Base-by-base conservation (phyloP, 371 early-diverging fungal species). In the Mucor velutinosus region DNA sequence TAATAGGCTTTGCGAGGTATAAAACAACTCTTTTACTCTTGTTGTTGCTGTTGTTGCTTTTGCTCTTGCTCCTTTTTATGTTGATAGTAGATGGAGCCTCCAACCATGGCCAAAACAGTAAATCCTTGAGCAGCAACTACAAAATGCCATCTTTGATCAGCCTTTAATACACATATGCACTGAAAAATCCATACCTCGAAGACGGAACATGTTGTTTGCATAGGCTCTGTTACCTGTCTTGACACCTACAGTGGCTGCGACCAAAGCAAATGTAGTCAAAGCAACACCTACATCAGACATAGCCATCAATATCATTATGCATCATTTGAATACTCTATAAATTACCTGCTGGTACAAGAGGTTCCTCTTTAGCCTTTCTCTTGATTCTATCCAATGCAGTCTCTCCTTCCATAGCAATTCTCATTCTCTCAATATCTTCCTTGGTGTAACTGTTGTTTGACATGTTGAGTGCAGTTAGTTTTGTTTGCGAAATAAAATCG, bases 121-220 rank as follows among this genome's bases (percentile, higher is more conserved):
- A 83, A 80, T 39, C 75, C 72, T 65, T 83, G 83, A 25, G 83
- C 80, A 23, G 81, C 83, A 30, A 83, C 82, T 82, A 66, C 37
- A 37, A 27, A 30, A 59, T 29, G 30, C 15, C 32, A 32, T 39
- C 5, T 10, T 33, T 47, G 29, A 32, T 58, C 37, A 37, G 37
- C 14, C 11, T 37, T 21, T 59, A 17, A 43, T 45, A 23, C 17
- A 35, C 35, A 41, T 29, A 39, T 32, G 21, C 51, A 8, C 14
- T 7, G 35, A 1, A 0, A 23, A 41, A 25, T 27, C 0, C 19
- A 60, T 71, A 83, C 83, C 84, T 76, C 84, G 67, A 27, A 84
- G 66, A 60, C 82, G 77, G 41, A 84, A 79, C 84, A 84, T 84
- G 57, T 77, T 78, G 56, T 84, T 84, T 8, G 84, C 79, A 75